Evolutionary conservation across 768 basidiomycete species (phyloP).

Genomic region (Flagelloscypha sp.): DNA sequence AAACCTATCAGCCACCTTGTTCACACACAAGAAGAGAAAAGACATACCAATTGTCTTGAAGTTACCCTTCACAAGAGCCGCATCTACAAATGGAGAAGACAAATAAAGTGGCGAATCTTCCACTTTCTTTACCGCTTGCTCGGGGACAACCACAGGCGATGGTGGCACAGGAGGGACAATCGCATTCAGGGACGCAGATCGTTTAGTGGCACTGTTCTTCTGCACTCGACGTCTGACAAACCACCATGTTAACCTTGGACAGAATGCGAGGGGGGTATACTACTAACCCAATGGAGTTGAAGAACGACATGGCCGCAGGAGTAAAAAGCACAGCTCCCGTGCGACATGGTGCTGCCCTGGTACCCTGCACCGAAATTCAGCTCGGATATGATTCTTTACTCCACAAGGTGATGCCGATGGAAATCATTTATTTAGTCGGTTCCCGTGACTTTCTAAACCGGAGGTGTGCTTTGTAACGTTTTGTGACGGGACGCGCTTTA

Average conservation of each 20-base stretch:
- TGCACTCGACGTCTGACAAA: slow-evolving; percentile 3
- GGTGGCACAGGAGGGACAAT: slow-evolving; percentile 31
- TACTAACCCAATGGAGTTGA: slow-evolving; percentile 74
- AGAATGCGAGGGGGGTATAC: slow-evolving; percentile 1
- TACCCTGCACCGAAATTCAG: no score
- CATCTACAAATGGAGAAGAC: slow-evolving; percentile 93
- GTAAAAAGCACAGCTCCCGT: no score
- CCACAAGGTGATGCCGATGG: no score
- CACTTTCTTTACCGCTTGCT: slow-evolving; percentile 33
- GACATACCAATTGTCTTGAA: slow-evolving; percentile 96
- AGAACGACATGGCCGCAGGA: slow-evolving; percentile 92
- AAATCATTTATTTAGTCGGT: no score
- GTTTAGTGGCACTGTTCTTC: slow-evolving; percentile 4
- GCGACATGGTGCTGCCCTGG: no score
- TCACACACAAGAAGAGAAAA: no score
- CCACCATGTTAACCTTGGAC: not conserved
- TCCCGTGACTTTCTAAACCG: no score
- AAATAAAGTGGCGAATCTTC: slow-evolving; percentile 76
- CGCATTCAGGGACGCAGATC: slow-evolving; percentile 38
- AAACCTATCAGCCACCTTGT: no score
- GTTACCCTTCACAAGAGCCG: slow-evolving; percentile 93
- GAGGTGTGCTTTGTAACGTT: no score
- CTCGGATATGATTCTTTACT: no score
- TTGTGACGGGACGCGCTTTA: no score
- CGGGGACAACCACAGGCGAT: slow-evolving; percentile 24